phyloP scores from a whole-genome alignment of 2,329 filamentous ascomycete species.

The Lecanoromycetidae sp. region DNA sequence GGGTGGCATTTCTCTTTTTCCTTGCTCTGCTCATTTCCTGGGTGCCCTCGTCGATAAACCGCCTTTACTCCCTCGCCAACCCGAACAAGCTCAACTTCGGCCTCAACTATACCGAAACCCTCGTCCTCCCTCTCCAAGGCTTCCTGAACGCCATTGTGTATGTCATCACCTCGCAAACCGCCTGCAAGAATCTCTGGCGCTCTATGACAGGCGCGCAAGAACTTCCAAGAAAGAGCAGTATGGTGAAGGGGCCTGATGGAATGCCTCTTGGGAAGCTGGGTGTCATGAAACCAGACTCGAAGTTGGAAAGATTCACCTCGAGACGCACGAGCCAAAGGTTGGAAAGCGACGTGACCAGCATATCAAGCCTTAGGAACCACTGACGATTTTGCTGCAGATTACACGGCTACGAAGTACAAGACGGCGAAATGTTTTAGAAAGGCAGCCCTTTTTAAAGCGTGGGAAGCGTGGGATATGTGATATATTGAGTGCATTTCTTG shows the following conservation, averaged over 20 bases:
- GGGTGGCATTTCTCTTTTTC: constrained; percentile 19
- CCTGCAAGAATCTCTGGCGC: constrained; percentile 30
- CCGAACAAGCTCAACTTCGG: constrained; percentile 40
- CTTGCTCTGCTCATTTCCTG: constrained; percentile 18
- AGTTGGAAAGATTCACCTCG: constrained; percentile 5
- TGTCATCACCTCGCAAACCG: constrained; percentile 53
- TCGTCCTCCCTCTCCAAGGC: constrained; percentile 69
- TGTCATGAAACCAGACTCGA: background rate
- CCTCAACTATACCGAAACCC: constrained; percentile 57
- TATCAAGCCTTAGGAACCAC: constrained; percentile 2
- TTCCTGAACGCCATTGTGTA: constrained; percentile 80
- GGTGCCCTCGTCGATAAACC: constrained; percentile 58
- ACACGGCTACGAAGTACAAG: background rate
- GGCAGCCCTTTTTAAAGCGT: too few relatives aligned
- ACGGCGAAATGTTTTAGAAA: too few relatives aligned
- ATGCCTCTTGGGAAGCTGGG: background rate
- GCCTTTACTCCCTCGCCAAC: constrained; percentile 57
- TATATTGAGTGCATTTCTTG: too few relatives aligned
- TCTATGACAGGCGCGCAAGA: background rate
- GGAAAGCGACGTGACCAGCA: constrained; percentile 12
- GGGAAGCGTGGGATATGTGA: too few relatives aligned
- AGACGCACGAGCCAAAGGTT: constrained; percentile 11
- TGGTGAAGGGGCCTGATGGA: background rate
- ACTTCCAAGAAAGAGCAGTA: background rate
- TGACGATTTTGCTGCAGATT: background rate